Conservation (phyloP, 176 grass and related monocot genomes). For the Olyra latifolia region DNA sequence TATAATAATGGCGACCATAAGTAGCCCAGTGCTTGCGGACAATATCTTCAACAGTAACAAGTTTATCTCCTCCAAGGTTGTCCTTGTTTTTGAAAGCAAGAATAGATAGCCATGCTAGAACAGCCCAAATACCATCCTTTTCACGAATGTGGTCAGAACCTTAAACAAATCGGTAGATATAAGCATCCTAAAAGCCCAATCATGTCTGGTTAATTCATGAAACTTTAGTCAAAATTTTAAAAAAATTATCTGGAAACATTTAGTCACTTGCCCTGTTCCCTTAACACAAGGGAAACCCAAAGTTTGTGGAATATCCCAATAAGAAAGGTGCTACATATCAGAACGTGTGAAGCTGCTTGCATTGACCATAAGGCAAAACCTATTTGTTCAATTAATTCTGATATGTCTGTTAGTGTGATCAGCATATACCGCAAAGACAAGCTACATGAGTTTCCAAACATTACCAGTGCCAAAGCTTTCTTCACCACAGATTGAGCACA, state of each 20-base stretch:
- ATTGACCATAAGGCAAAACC: slow-evolving; percentile 17
- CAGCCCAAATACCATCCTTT: slow-evolving; percentile 99
- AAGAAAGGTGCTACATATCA: slow-evolving; percentile 1
- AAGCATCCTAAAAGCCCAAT: background rate
- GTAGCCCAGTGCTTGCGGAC: slow-evolving; percentile 87
- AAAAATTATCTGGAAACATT: background rate
- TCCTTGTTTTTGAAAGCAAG: slow-evolving; percentile 95
- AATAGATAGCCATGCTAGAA: slow-evolving; percentile 98
- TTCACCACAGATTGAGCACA: slow-evolving; percentile 98
- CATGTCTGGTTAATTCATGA: background rate
- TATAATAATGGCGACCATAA: slow-evolving; percentile 99
- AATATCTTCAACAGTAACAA: slow-evolving; percentile 91
- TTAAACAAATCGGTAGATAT: slow-evolving; percentile 37
- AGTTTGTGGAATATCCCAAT: background rate
- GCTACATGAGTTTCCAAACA: background rate
- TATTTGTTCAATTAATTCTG: background rate
- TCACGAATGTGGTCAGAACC: slow-evolving; percentile 99
- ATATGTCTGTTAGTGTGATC: background rate
- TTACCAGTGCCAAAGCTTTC: slow-evolving; percentile 99
- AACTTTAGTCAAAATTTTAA: background rate
- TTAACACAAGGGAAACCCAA: background rate
- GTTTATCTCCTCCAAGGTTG: slow-evolving; percentile 77
- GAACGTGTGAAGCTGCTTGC: background rate
- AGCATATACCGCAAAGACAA: background rate
- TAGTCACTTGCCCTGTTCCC: background rate